A percentile compares a stretch with the other conserved stretches of the same genome.
Evolutionary conservation across 768 basidiomycete species (phyloP).

Genomic region (Boletus sp.): DNA sequence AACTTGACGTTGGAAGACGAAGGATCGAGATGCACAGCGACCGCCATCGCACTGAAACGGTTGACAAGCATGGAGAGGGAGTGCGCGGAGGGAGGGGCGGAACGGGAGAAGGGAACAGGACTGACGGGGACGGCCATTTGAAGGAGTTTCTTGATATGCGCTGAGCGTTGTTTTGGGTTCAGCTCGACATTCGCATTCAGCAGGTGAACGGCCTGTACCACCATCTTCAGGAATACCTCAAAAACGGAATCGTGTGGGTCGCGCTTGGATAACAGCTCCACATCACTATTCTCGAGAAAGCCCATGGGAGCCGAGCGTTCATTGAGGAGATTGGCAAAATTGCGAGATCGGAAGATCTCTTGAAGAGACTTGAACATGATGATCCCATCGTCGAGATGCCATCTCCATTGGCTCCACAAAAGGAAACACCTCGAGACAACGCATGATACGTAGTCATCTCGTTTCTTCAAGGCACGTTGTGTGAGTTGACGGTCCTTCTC

Average conservation of each 20-base stretch:
- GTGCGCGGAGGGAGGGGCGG: constrained; percentile 43
- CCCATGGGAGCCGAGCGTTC: constrained; percentile 64
- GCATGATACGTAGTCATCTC: constrained; percentile 68
- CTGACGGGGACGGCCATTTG: constrained; percentile 71
- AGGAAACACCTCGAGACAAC: constrained; percentile 70
- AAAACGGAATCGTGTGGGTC: constrained; percentile 67
- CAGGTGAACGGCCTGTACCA: constrained; percentile 53
- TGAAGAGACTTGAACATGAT: constrained; percentile 60
- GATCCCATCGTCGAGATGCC: constrained; percentile 59
- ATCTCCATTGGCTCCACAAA: constrained; percentile 74
- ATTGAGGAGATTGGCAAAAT: constrained; percentile 66
- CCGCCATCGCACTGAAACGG: constrained; percentile 68
- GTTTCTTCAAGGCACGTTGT: constrained; percentile 41
- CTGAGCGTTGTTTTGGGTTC: constrained; percentile 35
- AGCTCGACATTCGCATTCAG: constrained; percentile 33
- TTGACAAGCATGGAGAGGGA: constrained; percentile 80
- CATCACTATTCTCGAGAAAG: constrained; percentile 59
- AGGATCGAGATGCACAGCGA: constrained; percentile 68
- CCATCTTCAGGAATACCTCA: constrained; percentile 75
- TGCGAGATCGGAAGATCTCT: constrained; percentile 72
- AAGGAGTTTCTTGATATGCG: constrained; percentile 62
- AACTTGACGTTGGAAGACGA: constrained; percentile 41
- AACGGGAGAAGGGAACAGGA: constrained; percentile 59
- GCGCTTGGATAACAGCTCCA: constrained; percentile 47
- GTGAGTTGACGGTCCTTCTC: constrained; percentile 40